phyloP scores from a whole-genome alignment of 495 filamentous ascomycete species.

The Hypomontagnella submonticulosa region DNA sequence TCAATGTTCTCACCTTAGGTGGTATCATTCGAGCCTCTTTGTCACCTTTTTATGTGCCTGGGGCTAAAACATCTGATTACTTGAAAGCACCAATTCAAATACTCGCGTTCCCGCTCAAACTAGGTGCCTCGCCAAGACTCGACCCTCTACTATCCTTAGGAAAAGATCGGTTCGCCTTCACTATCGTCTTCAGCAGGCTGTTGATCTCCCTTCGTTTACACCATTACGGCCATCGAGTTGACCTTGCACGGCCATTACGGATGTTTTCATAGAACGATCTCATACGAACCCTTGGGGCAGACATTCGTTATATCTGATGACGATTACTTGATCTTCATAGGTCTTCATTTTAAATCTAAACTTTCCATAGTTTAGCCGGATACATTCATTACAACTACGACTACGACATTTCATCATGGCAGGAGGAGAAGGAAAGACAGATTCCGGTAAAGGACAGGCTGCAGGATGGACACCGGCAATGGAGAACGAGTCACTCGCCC shows the following conservation, averaged over 20 bases:
- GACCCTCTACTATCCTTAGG: constrained; percentile 2
- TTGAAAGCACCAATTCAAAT: constrained; percentile 20
- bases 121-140: constrained; percentile 13
- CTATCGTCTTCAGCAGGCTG: constrained; percentile 43
- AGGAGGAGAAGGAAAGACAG: constrained; percentile 10
- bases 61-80: not conserved
- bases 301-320: constrained; percentile 23
- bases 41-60: constrained; percentile 13
- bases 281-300: constrained; percentile 15
- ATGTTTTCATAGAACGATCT: constrained; percentile 11
- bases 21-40: constrained; percentile 32
- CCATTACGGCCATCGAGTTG: constrained; percentile 39
- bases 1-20: constrained; percentile 19
- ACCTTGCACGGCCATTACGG: constrained; percentile 35
- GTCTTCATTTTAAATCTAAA: constrained; percentile 13
- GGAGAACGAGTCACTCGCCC: constrained; percentile 57
- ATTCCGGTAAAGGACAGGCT: constrained; percentile 44
- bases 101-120: constrained; percentile 14
- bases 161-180: constrained; percentile 15
- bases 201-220: constrained; percentile 31
- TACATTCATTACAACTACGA: constrained; percentile 2
- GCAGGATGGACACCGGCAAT: constrained; percentile 48
- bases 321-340: constrained; percentile 11
- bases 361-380: constrained; percentile 18
- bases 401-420: constrained; percentile 28